Percentiles rank a stretch among this genome's conserved stretches.
Evolutionary conservation across 2,329 filamentous ascomycete species (phyloP).

Genomic region (Sarocladiaceae sp.): DNA sequence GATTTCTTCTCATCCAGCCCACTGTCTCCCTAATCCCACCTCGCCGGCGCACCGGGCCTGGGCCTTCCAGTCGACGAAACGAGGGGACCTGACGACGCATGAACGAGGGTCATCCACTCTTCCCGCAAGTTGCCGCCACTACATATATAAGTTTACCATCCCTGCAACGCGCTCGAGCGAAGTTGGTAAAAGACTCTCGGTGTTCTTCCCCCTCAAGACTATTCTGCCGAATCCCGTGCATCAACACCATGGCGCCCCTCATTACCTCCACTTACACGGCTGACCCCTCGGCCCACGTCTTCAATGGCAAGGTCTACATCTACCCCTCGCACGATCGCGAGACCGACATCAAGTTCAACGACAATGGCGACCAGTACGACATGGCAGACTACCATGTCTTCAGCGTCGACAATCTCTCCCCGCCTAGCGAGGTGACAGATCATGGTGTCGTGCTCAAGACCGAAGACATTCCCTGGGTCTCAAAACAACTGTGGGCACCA

Average conservation of each 20-base stretch:
- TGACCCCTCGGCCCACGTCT: slow-evolving; percentile 75
- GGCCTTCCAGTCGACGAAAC: neutral
- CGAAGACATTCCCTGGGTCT: slow-evolving; percentile 67
- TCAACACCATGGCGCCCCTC: slow-evolving; percentile 44
- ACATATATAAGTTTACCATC: neutral
- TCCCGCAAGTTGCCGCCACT: neutral
- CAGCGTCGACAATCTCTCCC: slow-evolving; percentile 44
- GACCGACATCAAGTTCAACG: slow-evolving; percentile 68
- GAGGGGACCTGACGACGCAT: slow-evolving; percentile 2
- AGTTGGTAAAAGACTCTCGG: neutral
- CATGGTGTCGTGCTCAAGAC: slow-evolving; percentile 63
- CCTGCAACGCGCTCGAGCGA: neutral
- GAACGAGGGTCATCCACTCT: slow-evolving; percentile 1
- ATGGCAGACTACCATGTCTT: slow-evolving; percentile 83
- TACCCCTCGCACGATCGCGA: slow-evolving; percentile 78
- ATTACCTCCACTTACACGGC: slow-evolving; percentile 73
- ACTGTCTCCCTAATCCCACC: neutral
- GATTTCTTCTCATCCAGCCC: neutral
- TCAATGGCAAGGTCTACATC: slow-evolving; percentile 68
- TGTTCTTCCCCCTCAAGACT: neutral
- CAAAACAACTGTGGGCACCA: slow-evolving; percentile 75
- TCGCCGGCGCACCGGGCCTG: slow-evolving; percentile 8
- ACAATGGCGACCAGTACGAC: slow-evolving; percentile 81
- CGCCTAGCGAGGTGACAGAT: slow-evolving; percentile 57
- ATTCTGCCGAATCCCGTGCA: neutral